phyloP scores from a whole-genome alignment of 2,329 filamentous ascomycete species.

The Geosmithia flava region DNA sequence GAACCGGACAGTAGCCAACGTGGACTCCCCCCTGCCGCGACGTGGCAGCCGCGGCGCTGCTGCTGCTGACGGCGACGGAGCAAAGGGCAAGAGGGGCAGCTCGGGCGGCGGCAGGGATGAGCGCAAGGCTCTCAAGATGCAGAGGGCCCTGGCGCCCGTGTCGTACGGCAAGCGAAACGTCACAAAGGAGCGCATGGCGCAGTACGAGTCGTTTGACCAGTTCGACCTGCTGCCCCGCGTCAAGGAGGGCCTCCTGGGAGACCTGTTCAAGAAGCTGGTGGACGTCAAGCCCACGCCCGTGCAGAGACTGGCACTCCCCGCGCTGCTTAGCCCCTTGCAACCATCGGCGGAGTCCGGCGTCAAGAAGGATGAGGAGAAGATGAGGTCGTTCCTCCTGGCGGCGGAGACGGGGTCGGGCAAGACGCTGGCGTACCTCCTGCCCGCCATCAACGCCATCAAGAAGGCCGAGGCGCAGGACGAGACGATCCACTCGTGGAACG shows the following conservation, averaged over 20 bases:
- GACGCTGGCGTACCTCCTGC: conserved; percentile 84
- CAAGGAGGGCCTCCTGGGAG: conserved; percentile 56
- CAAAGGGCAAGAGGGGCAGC: conserved; percentile 8
- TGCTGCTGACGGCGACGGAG: conserved; percentile 5
- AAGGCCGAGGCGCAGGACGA: conserved; percentile 51
- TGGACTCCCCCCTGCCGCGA: conserved; percentile 11
- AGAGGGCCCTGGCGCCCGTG: conserved; percentile 62
- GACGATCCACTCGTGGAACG: conserved; percentile 43
- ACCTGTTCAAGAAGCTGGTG: conserved; percentile 63
- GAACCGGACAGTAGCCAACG: conserved; percentile 38
- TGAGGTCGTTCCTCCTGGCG: conserved; percentile 59
- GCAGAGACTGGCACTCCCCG: conserved; percentile 79
- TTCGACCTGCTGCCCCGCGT: conserved; percentile 64
- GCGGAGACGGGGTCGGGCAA: conserved; percentile 97
- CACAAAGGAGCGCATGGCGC: conserved; percentile 43
- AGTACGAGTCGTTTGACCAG: conserved; percentile 68
- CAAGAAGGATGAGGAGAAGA: conserved; percentile 22
- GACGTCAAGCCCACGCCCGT: conserved; percentile 78
- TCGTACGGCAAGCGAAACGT: conserved; percentile 55
- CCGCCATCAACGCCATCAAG: conserved; percentile 77
- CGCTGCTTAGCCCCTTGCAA: conserved; percentile 45
- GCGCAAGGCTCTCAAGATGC: conserved; percentile 86
- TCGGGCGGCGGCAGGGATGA: conserved; percentile 22
- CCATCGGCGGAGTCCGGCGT: conserved; percentile 6
- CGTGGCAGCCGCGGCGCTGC: not conserved